phyloP scores from a whole-genome alignment of 768 basidiomycete genomes.

The Leccinum olivaceopallidum region DNA sequence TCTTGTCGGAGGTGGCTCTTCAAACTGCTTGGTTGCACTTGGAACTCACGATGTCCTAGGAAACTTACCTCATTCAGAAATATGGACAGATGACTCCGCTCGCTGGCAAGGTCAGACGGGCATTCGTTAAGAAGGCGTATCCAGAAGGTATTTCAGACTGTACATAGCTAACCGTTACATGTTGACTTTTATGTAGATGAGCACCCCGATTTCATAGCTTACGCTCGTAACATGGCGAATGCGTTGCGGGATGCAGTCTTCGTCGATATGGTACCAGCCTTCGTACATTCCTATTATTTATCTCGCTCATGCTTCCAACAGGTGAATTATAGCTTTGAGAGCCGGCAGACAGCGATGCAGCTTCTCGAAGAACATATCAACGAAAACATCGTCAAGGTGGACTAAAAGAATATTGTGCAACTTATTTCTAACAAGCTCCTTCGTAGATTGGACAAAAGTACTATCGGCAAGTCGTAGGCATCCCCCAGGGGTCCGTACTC shows the following conservation, averaged over 20 bases:
- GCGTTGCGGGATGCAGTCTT: conserved; percentile 77
- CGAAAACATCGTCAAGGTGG: conserved; percentile 88
- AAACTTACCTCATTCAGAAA: conserved; percentile 67
- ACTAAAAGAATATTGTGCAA: not conserved
- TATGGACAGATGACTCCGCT: conserved; percentile 66
- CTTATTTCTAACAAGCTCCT: conserved; percentile 1
- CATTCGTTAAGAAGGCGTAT: conserved; percentile 58
- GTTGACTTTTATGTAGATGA: conserved; percentile 52
- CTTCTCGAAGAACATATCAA: conserved; percentile 89
- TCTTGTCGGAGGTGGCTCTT: conserved; percentile 67
- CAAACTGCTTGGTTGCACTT: not conserved
- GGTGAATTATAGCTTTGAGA: conserved; percentile 56
- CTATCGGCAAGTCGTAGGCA: conserved; percentile 89
- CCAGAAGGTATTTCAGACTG: conserved; percentile 53
- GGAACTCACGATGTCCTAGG: conserved; percentile 42
- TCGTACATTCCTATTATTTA: not conserved
- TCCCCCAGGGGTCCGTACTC: conserved; percentile 97
- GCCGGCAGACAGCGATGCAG: conserved; percentile 58
- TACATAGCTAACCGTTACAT: not conserved
- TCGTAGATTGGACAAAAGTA: conserved; percentile 75
- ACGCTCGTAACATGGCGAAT: conserved; percentile 67
- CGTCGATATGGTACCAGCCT: conserved; percentile 59
- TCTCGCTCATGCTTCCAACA: conserved; percentile 20
- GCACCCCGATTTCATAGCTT: conserved; percentile 67
- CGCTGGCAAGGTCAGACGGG: conserved; percentile 56